Evolutionary conservation across 2,329 filamentous ascomycete genomes (phyloP), one percentile per base, ranked within the genome.

Genomic region (Sporothrix inflata): DNA sequence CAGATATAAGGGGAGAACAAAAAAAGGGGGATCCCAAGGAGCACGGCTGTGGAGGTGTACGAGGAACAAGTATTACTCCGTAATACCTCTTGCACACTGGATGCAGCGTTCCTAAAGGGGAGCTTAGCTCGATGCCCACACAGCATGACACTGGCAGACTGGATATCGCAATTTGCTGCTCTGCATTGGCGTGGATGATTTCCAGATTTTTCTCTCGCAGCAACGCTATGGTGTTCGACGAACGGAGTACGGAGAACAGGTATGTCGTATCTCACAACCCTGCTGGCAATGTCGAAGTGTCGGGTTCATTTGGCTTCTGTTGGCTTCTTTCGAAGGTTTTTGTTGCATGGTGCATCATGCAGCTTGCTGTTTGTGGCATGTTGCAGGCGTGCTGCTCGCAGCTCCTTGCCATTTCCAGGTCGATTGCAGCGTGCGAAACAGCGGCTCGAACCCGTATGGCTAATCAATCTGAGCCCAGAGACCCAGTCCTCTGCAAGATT

Each of bases 371-470:
- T 57, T 57, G 27, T 57, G 24, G 53, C 4, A 57, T 30, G 24
- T 34, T 57, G 53, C 12, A 57, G 24, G 24, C 27, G 51, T 55
- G 21, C 51, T 12, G 51, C 30, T 55, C 51, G 53, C 53, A 34
- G 14, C 24, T 57, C 53, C 53, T 57, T 57, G 49, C 49, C 21
- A n/a, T 53, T 53, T 53, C n/a, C 53, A 57, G 53, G 53, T 34
- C 4, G 5, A 30, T 30, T 24, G 49, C 49, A 24, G 49, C 49
- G 49, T n/a, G 11, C 49, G 8, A 53, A 24, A 53, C 49, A 53
- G 49, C n/a, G 49, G 49, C 49, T 53, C 21, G 49, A 19, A 53
- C n/a, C 49, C 5, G 49, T 24, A 9, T 53, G 49, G 49, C 49
- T 24, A n/a, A 47, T 34, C 30, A 34, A 34, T 6, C 30, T 34